phyloP scores from a whole-genome alignment of 2,329 filamentous ascomycete species.

The Fusarium musae region DNA sequence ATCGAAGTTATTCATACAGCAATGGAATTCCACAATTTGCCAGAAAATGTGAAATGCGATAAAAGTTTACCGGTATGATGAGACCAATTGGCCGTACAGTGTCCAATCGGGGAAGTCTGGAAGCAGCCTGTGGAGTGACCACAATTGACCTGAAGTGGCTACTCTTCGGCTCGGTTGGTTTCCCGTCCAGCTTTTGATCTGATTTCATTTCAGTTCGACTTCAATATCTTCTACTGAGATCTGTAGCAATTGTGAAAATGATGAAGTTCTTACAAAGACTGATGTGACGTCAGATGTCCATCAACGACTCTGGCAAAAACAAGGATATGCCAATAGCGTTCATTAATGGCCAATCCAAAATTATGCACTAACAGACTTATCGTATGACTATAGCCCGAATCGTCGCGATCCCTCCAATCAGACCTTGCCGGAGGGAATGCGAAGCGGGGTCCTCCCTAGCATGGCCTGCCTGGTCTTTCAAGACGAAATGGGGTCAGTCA shows the following conservation, averaged over 20 bases:
- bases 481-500: not conserved
- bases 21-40: fast-evolving
- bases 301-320: not conserved
- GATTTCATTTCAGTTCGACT: not conserved
- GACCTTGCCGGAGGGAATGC: not conserved
- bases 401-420: not conserved
- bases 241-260: not conserved
- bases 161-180: no score
- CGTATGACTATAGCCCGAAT: not conserved
- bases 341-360: not conserved
- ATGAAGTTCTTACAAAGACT: fast-evolving
- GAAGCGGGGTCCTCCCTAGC: not conserved
- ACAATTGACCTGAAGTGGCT: not conserved
- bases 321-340: not conserved
- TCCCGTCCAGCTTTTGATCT: not conserved
- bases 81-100: not conserved
- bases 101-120: not conserved
- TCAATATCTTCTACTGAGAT: fast-evolving
- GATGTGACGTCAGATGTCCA: fast-evolving
- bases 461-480: not conserved
- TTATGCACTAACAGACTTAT: not conserved
- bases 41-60: not conserved
- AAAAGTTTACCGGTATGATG: not conserved
- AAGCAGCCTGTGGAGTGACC: not conserved
- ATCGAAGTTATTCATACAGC: not conserved